Base-by-base conservation (phyloP, 768 basidiomycete genomes). In the Dacryopinax primogenitus region DNA sequence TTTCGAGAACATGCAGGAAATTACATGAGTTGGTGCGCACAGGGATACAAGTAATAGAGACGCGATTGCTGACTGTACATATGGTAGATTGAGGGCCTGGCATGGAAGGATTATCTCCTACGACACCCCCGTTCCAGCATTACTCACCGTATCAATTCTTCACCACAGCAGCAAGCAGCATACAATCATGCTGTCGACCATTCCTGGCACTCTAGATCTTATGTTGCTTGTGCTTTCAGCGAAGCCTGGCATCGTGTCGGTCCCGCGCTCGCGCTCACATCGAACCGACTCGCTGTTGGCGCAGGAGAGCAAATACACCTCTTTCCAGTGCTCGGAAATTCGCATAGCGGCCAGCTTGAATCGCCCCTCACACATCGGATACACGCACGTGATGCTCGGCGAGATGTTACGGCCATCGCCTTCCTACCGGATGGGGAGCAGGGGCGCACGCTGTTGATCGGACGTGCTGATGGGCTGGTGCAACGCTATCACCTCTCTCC, bases 371-470 rank as follows among this genome's bases (percentile, higher is more conserved):
- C 26, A 6, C 51, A 58, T 32, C 51, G 51, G 3, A 58, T 58
- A 11, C 51, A 58, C 18, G 26, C 51, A 32, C 12, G 51, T 11
- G 51, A 58, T 21, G 32, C 9, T 18, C 3, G 51, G 51, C 12
- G 51, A 30, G 51, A 58, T 30, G 32, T 58, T 28, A 28, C 51
- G 3, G 51, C 51, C 13, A 3, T 58, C 23, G 26, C 13, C 26
- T 58, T 58, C 51, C 51, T 58, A 9, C 30, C 51, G 3, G 51
- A 58, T 58, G 26, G 30, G 21, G 51, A 58, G 51, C 51, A 58
- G 51, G 13, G 23, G 15, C 51, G 51, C 26, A 58, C 13, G 13
- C 26, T 58, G 26, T 30, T 58, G 4, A 30, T 58, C 4, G 51
- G 13, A 13, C 51, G 51, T 30, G 51, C 26, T 11, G 51, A 58